Evolutionary conservation across 176 grass and related monocot genomes (phyloP).

Genomic region (Carex littledalei): DNA sequence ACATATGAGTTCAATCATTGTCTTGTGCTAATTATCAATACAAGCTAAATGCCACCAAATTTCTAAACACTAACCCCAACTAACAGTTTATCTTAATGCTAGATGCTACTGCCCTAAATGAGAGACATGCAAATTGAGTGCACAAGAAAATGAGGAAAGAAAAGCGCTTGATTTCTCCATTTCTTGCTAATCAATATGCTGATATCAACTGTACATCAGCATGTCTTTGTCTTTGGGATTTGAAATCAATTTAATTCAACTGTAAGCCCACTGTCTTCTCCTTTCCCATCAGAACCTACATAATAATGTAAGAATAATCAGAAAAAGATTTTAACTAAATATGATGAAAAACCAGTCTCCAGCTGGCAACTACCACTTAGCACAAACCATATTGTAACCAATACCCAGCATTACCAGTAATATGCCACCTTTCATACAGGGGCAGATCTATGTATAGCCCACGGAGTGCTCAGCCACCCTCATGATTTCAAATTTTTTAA

Average conservation of each 20-base stretch:
- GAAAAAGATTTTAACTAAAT: background rate
- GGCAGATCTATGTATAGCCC: too few relatives aligned
- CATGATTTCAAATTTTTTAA: too few relatives aligned
- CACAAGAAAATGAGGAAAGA: conserved; percentile 16
- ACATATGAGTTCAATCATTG: conserved; percentile 7
- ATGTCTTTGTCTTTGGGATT: background rate
- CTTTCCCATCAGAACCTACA: conserved; percentile 20
- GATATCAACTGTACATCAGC: conserved; percentile 21
- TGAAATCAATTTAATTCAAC: conserved; percentile 16
- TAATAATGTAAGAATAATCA: background rate
- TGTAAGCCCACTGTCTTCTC: conserved; percentile 9
- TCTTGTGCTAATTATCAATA: background rate
- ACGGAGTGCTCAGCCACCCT: too few relatives aligned
- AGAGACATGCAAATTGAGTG: conserved; percentile 5
- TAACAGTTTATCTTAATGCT: background rate
- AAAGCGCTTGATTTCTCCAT: conserved; percentile 6
- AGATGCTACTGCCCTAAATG: conserved; percentile 4
- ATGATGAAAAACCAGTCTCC: background rate
- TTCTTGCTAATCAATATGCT: conserved; percentile 9
- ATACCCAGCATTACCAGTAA: background rate
- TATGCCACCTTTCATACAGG: background rate
- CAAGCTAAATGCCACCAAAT: background rate
- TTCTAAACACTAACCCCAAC: background rate
- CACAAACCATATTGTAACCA: background rate
- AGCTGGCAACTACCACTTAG: background rate